phyloP scores from a whole-genome alignment of 139 green algal genomes.

The Edaphochlamys debaryana region DNA sequence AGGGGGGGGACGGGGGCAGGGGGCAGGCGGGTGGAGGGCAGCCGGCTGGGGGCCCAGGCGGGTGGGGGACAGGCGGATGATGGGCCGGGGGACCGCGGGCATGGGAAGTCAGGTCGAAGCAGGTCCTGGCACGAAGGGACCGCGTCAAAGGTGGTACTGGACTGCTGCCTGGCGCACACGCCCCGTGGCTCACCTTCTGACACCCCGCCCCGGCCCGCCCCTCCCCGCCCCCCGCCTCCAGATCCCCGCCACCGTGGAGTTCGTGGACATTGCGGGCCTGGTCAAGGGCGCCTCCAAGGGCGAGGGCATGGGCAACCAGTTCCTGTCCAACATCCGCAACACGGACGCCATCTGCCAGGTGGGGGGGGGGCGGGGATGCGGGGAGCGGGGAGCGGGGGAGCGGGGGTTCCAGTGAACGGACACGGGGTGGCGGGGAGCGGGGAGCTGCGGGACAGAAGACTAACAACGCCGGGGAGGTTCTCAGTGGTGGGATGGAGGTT shows the following conservation, averaged over 20 bases:
- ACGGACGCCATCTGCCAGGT: conserved; percentile 94
- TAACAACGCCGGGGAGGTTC: too few species aligned
- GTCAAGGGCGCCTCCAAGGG: conserved; percentile 91
- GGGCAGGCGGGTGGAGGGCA: not conserved
- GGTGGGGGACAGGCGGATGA: not conserved
- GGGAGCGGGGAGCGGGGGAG: not conserved
- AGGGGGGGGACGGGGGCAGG: not conserved
- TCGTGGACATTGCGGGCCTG: conserved; percentile 98
- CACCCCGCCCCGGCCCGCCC: not conserved
- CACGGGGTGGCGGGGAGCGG: too few species aligned
- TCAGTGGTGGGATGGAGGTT: too few species aligned
- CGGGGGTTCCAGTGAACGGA: too few species aligned
- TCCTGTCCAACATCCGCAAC: conserved; percentile 97
- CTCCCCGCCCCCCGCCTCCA: conserved; percentile 4
- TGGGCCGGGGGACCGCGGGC: not conserved
- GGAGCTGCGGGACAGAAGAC: too few species aligned
- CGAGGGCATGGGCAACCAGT: conserved; percentile 98
- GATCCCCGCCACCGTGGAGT: conserved; percentile 93
- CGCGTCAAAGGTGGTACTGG: too few species aligned
- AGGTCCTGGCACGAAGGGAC: too few species aligned
- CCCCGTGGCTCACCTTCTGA: too few species aligned
- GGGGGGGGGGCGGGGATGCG: not conserved
- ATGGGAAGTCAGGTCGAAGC: too few species aligned
- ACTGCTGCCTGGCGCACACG: too few species aligned
- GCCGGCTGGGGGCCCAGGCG: not conserved